A percentile compares a stretch with the other conserved stretches of the same genome.
Evolutionary conservation across 2,329 filamentous ascomycete species (phyloP).

Genomic region (Phialocephala sp.): DNA sequence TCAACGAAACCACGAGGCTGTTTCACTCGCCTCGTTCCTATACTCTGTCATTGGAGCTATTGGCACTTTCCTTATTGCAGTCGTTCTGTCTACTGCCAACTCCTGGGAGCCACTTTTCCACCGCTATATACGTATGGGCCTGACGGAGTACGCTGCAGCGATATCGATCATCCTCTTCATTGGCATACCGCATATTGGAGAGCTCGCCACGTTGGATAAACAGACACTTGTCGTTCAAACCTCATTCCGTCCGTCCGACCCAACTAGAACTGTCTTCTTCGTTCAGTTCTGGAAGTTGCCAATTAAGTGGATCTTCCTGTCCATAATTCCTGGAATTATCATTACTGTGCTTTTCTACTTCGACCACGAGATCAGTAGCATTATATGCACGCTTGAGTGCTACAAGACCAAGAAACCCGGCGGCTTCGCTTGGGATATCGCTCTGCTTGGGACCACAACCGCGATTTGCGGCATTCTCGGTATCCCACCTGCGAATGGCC

Average conservation of each 20-base stretch:
- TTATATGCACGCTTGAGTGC: slow-evolving; percentile 67
- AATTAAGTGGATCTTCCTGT: slow-evolving; percentile 63
- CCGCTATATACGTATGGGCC: slow-evolving; percentile 63
- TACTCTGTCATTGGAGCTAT: slow-evolving; percentile 68
- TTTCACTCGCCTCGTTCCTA: slow-evolving; percentile 67
- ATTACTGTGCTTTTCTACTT: slow-evolving; percentile 73
- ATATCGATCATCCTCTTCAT: slow-evolving; percentile 71
- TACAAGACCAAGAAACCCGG: slow-evolving; percentile 66
- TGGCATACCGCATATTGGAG: slow-evolving; percentile 64
- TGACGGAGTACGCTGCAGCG: slow-evolving; percentile 68
- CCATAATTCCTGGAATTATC: slow-evolving; percentile 66
- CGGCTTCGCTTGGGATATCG: slow-evolving; percentile 69
- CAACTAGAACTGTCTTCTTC: slow-evolving; percentile 60
- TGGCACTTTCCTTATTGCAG: slow-evolving; percentile 67
- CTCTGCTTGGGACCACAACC: slow-evolving; percentile 65
- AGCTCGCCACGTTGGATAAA: slow-evolving; percentile 63
- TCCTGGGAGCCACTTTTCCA: slow-evolving; percentile 67
- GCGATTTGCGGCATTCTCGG: slow-evolving; percentile 68
- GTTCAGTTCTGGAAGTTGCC: slow-evolving; percentile 68
- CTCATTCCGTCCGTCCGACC: slow-evolving; percentile 61
- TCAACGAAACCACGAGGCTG: slow-evolving; percentile 59
- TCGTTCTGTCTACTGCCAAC: slow-evolving; percentile 65
- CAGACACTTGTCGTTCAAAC: slow-evolving; percentile 61
- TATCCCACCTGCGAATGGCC: slow-evolving; percentile 69
- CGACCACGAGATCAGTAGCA: slow-evolving; percentile 72